Evolutionary conservation across 176 grass and related monocot genomes (phyloP), one percentile per base, ranked within the genome.

Genomic region (Dendrocalamus sinicus): DNA sequence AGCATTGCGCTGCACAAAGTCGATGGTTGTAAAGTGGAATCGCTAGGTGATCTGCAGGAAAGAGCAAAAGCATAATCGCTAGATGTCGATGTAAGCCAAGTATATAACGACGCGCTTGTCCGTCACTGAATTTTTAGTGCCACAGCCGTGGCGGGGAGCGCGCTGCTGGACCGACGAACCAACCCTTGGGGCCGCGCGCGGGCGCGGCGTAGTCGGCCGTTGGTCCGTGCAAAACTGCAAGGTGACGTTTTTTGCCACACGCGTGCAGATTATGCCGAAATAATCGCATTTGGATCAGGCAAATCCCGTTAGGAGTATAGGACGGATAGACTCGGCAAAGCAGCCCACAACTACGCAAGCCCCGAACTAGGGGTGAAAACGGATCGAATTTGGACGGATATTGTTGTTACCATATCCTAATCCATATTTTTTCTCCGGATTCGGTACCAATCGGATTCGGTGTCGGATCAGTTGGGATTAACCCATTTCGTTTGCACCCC

Each of bases 221-320:
- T 83, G 68, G 40, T 69, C 44, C 74, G 41, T 74, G 58, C 74
- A 67, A 73, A 24, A 30, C 46, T 61, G 28, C 82, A 65, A 87
- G 86, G 80, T 62, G 63, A 73, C 67, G 73, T 84, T 68, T 66
- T 48, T 91, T 79, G 75, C 80, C 75, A 62, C 85, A 46, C 81
- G 81, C 85, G 75, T 84, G 89, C 89, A 75, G 75, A 83, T 91
- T 84, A 88, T 81, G 82, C 76, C 28, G 30, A 75, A 51, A 79
- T 87, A 91, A 87, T 87, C 80, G 50, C 85, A 75, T 91, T 91
- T 83, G 64, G 85, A 91, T 91, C 89, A 80, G 59, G 80, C 89
- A 84, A 91, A 91, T 87, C 85, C 80, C 78, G 57, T 83, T 77
- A 71, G 9, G 44, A 44, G 43, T 44, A 41, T 1, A 41, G 83